Evolutionary conservation across 768 basidiomycete species (phyloP), one percentile per base, ranked within the genome.

Genomic region (Astraeus odoratus): DNA sequence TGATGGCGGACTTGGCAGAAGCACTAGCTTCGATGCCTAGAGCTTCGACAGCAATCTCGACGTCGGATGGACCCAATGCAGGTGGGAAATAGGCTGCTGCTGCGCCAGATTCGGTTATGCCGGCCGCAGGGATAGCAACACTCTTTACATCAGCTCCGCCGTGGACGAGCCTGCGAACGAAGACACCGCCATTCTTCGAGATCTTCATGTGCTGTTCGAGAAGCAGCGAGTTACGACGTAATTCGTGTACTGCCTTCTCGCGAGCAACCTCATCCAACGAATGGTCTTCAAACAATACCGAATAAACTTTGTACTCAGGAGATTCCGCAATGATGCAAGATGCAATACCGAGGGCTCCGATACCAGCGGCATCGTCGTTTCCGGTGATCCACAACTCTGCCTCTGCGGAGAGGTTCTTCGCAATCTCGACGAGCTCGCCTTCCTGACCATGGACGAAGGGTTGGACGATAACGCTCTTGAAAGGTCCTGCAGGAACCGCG

Each of bases 201-300:
- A 66, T 51, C 55, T 57, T 58, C 48, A 63, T 54, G 22, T 62
- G 58, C 24, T 63, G 56, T 22, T 63, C 58, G 15, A 62, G 51
- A 10, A 60, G 51, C 7, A 61, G 45, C 0, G 51, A 34, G 29
- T 62, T 63, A 27, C 52, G 52, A 22, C 60, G 61, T 8, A 62
- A 49, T 19, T 51, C 53, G 26, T 60, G 51, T 15, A 62, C 53
- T 12, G 48, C 42, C 42, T 50, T 54, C 55, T 55, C 61, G 36
- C 56, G 57, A 3, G 50, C 52, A 4, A 16, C 48, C 15, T 52
- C 39, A 13, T 55, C 51, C 33, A 62, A 31, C 15, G 57, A 51
- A 39, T 62, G 58, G 33, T 63, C 60, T 40, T 63, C 58, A 12
- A 63, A 62, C 5, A 62, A 57, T 1, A 62, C 45, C 2, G 58